These are phyloP conservation scores for Saccharomyces eubayanus DNA, from an alignment of 805 yeast species.

Conservation along the genomic window DNA sequence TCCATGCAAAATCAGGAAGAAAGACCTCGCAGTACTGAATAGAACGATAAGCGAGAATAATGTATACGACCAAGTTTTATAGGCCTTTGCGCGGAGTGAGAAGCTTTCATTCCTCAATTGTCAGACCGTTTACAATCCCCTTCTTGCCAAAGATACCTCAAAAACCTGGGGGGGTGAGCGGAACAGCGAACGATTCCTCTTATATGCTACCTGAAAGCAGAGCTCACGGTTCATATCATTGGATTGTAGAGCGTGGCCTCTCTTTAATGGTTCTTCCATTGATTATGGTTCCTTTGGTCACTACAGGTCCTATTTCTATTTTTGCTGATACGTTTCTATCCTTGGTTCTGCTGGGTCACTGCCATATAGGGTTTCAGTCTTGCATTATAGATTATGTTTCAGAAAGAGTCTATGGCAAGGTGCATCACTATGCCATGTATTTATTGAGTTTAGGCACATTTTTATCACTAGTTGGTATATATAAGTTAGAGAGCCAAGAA, in stretches of 20 bases:
- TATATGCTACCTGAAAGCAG: conserved; percentile 55
- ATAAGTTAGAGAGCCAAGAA: conserved; percentile 69
- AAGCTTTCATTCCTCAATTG: not conserved
- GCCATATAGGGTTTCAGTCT: conserved; percentile 78
- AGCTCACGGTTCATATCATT: conserved; percentile 80
- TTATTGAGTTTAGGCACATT: conserved; percentile 65
- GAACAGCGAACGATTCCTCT: conserved; percentile 87
- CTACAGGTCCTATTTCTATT: conserved; percentile 61
- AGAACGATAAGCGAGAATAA: not conserved
- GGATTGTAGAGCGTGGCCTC: conserved; percentile 76
- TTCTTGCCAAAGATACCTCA: conserved; percentile 58
- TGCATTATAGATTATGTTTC: conserved; percentile 94
- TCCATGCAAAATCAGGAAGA: not conserved
- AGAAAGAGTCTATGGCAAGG: conserved; percentile 68
- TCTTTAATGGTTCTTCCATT: conserved; percentile 74
- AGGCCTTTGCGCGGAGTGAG: not conserved
- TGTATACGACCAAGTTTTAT: not conserved
- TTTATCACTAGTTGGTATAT: conserved; percentile 69
- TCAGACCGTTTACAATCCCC: conserved; percentile 32
- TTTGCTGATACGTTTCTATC: conserved; percentile 65
- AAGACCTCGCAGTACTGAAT: not conserved
- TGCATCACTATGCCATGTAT: conserved; percentile 61
- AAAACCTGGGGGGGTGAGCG: conserved; percentile 85
- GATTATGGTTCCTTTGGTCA: conserved; percentile 61
- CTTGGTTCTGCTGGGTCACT: conserved; percentile 60